Evolutionary conservation across 495 filamentous ascomycete species (phyloP).

Genomic region (Aspergillus homomorphus): DNA sequence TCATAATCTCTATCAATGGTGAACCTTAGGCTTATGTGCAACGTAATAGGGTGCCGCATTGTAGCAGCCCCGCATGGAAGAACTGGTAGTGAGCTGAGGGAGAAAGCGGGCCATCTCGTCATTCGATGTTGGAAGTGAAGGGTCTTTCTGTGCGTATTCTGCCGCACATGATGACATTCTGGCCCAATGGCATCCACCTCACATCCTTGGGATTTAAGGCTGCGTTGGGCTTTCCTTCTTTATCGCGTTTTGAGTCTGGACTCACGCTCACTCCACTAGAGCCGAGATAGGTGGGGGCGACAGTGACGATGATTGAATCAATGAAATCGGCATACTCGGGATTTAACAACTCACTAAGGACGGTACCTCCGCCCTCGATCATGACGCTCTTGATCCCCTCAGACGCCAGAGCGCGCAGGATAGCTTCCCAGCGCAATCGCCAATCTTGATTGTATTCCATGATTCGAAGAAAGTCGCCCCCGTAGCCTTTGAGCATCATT

Average conservation of each 20-base stretch:
- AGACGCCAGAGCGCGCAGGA: slow-evolving; percentile 54
- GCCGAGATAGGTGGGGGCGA: slow-evolving; percentile 82
- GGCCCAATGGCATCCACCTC: slow-evolving; percentile 68
- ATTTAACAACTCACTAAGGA: slow-evolving; percentile 72
- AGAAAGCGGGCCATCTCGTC: background rate
- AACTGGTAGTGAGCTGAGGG: background rate
- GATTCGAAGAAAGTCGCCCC: slow-evolving; percentile 49
- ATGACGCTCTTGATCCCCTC: slow-evolving; percentile 75
- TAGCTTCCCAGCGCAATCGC: slow-evolving; percentile 57
- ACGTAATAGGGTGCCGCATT: background rate
- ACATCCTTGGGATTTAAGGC: slow-evolving; percentile 63
- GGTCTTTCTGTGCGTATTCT: slow-evolving; percentile 33
- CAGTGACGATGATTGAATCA: slow-evolving; percentile 72
- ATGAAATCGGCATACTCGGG: slow-evolving; percentile 60
- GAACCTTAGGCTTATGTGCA: background rate
- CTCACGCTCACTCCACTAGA: slow-evolving; percentile 70
- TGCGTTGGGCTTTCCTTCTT: slow-evolving; percentile 48
- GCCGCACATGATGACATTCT: slow-evolving; percentile 76
- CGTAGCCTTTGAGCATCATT: slow-evolving; percentile 47
- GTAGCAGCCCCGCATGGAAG: background rate
- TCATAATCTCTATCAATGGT: background rate
- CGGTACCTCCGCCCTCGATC: slow-evolving; percentile 79
- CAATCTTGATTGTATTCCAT: slow-evolving; percentile 48
- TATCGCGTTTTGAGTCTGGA: slow-evolving; percentile 51
- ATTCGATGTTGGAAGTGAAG: background rate